These are phyloP conservation scores for Pichia heedii DNA, from an alignment of 805 yeast genomes.

Conservation along the genomic window DNA sequence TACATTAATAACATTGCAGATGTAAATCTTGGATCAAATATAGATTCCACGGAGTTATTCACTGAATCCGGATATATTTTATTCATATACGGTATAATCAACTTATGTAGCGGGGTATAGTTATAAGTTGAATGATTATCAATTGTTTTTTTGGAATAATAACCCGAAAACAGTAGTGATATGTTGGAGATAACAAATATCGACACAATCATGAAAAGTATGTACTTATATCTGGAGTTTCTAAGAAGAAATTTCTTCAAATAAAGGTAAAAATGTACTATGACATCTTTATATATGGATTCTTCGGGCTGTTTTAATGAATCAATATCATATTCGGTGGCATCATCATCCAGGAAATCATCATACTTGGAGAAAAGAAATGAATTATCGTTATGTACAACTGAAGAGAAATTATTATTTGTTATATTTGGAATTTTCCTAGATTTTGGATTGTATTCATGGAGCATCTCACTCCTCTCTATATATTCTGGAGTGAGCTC, in stretches of 20 bases:
- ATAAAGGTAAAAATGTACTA: too few relatives aligned
- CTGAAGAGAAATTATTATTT: neutral
- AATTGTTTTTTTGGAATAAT: too few relatives aligned
- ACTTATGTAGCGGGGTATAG: constrained; percentile 6
- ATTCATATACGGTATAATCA: constrained; percentile 8
- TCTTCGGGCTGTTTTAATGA: neutral
- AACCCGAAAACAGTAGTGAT: too few relatives aligned
- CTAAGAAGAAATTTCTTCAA: too few relatives aligned
- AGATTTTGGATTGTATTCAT: neutral
- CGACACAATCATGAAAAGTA: too few relatives aligned
- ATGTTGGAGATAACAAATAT: too few relatives aligned
- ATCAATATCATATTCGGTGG: neutral
- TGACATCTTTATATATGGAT: constrained; percentile 2
- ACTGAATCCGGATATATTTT: constrained; percentile 5
- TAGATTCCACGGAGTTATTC: neutral
- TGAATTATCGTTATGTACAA: neutral
- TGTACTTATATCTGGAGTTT: too few relatives aligned
- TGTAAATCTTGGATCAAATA: constrained; percentile 16
- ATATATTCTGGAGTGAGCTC: too few relatives aligned
- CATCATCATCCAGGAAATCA: constrained; percentile 2
- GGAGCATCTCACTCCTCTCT: too few relatives aligned
- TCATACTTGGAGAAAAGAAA: neutral
- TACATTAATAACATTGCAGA: constrained; percentile 10
- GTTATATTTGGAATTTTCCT: neutral
- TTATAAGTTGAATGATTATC: too few relatives aligned